Conservation (phyloP, 2,329 filamentous ascomycete genomes). For the Cladosporium sp. region DNA sequence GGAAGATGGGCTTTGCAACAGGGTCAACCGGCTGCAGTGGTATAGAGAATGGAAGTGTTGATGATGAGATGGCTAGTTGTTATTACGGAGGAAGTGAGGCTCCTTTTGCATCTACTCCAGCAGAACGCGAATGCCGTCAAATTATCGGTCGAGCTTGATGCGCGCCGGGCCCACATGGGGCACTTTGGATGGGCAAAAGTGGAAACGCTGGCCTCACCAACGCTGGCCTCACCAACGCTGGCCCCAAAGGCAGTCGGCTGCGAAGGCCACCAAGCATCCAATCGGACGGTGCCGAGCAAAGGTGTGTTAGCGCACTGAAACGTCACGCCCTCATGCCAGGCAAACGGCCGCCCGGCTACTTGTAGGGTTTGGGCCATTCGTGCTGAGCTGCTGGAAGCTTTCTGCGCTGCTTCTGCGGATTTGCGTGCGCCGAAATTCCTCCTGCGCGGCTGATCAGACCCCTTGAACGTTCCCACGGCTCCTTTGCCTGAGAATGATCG, state of each 20-base stretch:
- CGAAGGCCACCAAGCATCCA: not conserved
- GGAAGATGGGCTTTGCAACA: not conserved
- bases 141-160: constrained; percentile 12
- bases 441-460: not conserved
- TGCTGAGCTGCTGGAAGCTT: not conserved
- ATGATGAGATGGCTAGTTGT: not conserved
- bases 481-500: not conserved
- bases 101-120: constrained; percentile 2
- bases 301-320: constrained; percentile 7
- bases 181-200: constrained; percentile 11
- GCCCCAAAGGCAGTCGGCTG: not conserved
- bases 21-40: not conserved
- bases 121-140: constrained; percentile 2
- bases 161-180: constrained; percentile 7
- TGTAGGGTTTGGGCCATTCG: not conserved
- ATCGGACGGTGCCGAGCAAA: constrained; percentile 8
- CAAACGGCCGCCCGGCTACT: not conserved
- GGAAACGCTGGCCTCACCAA: constrained; percentile 7
- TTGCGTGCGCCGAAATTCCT: not conserved
- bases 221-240: not conserved
- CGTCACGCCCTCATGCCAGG: not conserved
- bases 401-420: not conserved
- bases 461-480: not conserved
- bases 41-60: not conserved
- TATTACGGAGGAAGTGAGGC: not conserved